Evolutionary conservation across 441 rosid genomes (phyloP), one percentile per base, ranked within the genome.

Genomic region (Viola pubescens): DNA sequence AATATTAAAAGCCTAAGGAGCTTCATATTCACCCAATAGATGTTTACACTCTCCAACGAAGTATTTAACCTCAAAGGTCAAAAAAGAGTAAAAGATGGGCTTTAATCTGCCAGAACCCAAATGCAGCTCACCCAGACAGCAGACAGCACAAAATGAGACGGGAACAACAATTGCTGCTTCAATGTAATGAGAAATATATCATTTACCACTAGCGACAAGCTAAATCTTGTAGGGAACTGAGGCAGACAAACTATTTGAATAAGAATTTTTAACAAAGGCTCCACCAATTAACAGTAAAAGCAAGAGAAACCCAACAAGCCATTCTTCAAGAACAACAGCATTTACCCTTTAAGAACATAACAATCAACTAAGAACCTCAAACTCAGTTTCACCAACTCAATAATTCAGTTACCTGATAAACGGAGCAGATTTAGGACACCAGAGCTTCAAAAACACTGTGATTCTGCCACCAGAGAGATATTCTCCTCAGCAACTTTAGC

Each of bases 1-100:
- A 88, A 62, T 50, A 82, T 54, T 42, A 80, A 56, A 66, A 82
- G 54, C 79, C 75, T 73, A 49, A 70, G 76, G 37, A 83, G 74
- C 81, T 73, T 81, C 95, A 84, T 86, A 64, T 57, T 67, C 54
- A n/a, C 41, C 58, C 59, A 65, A 12, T 43, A 63, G 34, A 26
- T 1, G 34, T 26, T 2, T 26, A 64, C 48, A 39, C 8, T 12
- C 48, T 55, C 45, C 72, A 39, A 62, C 54, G 45, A 59, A 58
- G 61, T 49, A 2, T 26, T 26, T 26, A 26, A 26, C 2, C 34
- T 26, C 34, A 26, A 0, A 26, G 34, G 34, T 26, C 34, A 26
- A 26, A 0, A 26, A 26, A 26, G 2, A 26, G 34, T 26, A 26
- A 26, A 26, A 26, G 34, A 26, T 26, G 34, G 34, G 34, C 34